phyloP scores from a whole-genome alignment of 2,329 filamentous ascomycete genomes.

The Pseudocercospora ulei region DNA sequence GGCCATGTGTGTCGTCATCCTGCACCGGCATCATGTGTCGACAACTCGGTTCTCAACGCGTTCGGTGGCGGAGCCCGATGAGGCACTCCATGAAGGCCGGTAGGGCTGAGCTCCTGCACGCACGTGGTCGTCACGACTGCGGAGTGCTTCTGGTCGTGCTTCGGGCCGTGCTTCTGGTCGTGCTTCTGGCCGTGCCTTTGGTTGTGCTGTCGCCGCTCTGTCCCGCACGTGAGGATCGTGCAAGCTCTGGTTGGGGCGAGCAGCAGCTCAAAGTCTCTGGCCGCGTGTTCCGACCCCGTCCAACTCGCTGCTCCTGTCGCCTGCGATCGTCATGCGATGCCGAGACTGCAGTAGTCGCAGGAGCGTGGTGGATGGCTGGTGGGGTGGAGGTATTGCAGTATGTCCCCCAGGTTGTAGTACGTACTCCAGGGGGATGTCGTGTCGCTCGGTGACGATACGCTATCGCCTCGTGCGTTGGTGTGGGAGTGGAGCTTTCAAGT shows the following conservation, averaged over 20 bases:
- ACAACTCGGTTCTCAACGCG: constrained; percentile 26
- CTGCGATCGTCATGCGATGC: constrained; percentile 4
- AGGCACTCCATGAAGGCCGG: constrained; percentile 31
- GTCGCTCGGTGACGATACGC: constrained; percentile 2
- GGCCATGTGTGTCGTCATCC: constrained; percentile 15
- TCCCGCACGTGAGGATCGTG: constrained; percentile 5
- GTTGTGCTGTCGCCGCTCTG: constrained; percentile 5
- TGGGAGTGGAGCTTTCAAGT: constrained; percentile 2
- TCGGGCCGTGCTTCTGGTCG: constrained; percentile 6
- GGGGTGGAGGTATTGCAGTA: not conserved
- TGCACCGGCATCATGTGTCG: constrained; percentile 23
- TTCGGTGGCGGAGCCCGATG: constrained; percentile 26
- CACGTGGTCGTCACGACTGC: constrained; percentile 1
- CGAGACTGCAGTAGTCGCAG: constrained; percentile 3
- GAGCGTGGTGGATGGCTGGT: constrained; percentile 3
- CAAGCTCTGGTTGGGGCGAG: constrained; percentile 6
- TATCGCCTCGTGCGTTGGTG: not conserved
- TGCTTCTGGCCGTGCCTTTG: constrained; percentile 3
- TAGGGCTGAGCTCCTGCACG: constrained; percentile 1
- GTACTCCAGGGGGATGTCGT: constrained; percentile 1
- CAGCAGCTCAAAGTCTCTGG: constrained; percentile 1
- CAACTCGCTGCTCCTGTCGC: not conserved
- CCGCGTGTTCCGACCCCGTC: not conserved
- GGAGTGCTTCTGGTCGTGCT: constrained; percentile 4
- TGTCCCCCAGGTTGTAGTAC: constrained; percentile 1